Evolutionary conservation across 2,329 filamentous ascomycete species (phyloP).

Genomic region (Trichophyton rubrum): DNA sequence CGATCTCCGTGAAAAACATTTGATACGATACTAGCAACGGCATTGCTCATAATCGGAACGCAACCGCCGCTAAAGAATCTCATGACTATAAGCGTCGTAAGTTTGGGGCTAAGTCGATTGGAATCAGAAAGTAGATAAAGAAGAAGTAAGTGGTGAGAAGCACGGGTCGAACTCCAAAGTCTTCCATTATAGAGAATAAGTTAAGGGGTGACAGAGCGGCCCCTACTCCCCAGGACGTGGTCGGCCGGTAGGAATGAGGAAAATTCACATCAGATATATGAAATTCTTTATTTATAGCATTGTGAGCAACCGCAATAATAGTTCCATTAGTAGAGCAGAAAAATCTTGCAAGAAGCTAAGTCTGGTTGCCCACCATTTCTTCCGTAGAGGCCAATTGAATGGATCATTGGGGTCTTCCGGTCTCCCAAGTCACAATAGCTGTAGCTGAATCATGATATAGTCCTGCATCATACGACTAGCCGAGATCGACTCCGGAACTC

Average conservation of each 20-base stretch:
- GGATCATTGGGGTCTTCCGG: conserved; percentile 18
- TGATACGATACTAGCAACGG: conserved; percentile 65
- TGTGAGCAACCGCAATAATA: not conserved
- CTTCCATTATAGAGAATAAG: not conserved
- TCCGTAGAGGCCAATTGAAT: conserved; percentile 15
- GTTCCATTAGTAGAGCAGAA: not conserved
- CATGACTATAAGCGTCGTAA: conserved; percentile 62
- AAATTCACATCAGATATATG: not conserved
- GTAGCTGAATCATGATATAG: not conserved
- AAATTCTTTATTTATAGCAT: not conserved
- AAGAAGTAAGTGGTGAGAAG: not conserved
- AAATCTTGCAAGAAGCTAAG: not conserved
- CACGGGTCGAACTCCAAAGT: not conserved
- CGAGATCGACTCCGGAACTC: not conserved
- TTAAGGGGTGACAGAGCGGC: not conserved
- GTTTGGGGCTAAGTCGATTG: conserved; percentile 68
- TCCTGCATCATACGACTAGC: not conserved
- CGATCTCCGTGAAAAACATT: conserved; percentile 57
- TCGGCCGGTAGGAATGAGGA: not conserved
- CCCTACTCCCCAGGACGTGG: not conserved
- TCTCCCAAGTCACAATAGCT: conserved; percentile 18
- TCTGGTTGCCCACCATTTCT: conserved; percentile 18
- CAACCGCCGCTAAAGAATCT: conserved; percentile 53
- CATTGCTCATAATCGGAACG: conserved; percentile 50
- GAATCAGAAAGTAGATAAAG: conserved; percentile 69